phyloP scores from a whole-genome alignment of 2,329 filamentous ascomycete species.

The Thelonectria blattea region DNA sequence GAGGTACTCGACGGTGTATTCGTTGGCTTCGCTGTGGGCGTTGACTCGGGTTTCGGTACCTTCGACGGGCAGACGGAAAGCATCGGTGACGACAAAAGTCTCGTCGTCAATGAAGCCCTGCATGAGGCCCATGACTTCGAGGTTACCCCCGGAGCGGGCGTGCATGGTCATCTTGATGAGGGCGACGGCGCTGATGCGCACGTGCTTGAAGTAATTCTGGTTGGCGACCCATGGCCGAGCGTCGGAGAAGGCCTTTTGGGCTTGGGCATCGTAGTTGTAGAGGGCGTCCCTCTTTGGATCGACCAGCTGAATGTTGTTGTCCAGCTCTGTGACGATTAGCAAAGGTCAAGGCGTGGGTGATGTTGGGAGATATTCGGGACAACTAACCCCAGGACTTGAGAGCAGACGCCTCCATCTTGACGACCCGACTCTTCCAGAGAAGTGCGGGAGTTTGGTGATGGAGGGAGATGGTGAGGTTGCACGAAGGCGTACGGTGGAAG shows the following conservation, averaged over 20 bases:
- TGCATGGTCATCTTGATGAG: conserved; percentile 99
- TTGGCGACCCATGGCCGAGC: conserved; percentile 78
- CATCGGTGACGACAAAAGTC: conserved; percentile 90
- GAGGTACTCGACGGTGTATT: conserved; percentile 92
- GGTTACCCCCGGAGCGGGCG: conserved; percentile 86
- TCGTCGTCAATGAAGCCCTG: conserved; percentile 89
- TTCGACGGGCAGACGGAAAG: conserved; percentile 91
- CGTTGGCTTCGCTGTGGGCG: conserved; percentile 92
- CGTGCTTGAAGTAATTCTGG: conserved; percentile 87
- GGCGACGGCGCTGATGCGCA: conserved; percentile 91
- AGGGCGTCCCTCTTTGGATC: conserved; percentile 89
- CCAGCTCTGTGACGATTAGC: conserved; percentile 68
- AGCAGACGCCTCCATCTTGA: conserved; percentile 41
- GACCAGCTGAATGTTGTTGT: conserved; percentile 83
- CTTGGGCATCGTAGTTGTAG: conserved; percentile 77
- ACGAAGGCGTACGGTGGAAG: conserved; percentile 17
- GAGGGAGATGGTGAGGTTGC: conserved; percentile 9
- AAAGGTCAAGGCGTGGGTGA: too few relatives aligned
- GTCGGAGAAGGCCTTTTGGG: conserved; percentile 69
- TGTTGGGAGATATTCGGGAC: neutral
- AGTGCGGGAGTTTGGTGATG: conserved; percentile 21
- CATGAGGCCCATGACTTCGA: conserved; percentile 99
- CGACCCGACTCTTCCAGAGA: conserved; percentile 21
- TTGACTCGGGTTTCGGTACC: conserved; percentile 99
- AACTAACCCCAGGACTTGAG: conserved; percentile 41